These are phyloP conservation scores for Lepidium didymum DNA, from an alignment of 345 rosid species.

Conservation along the genomic window DNA sequence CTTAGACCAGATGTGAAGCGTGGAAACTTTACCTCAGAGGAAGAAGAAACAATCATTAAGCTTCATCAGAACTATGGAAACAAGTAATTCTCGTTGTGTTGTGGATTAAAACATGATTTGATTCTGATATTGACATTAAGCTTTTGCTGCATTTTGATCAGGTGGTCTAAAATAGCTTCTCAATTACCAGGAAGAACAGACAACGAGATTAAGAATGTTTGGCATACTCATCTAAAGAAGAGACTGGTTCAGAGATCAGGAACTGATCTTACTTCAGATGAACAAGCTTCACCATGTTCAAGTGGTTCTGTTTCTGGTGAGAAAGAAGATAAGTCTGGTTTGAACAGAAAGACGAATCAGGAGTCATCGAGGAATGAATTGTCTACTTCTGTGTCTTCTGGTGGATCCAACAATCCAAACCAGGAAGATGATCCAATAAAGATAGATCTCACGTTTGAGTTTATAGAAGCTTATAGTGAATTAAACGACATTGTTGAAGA, in stretches of 20 bases:
- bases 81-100: constrained; percentile 38
- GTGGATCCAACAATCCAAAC: constrained; percentile 26
- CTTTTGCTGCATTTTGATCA: constrained; percentile 12
- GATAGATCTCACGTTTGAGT: constrained; percentile 2
- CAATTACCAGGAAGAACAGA: constrained; percentile 81
- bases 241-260: constrained; percentile 18
- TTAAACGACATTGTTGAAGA: constrained; percentile 33
- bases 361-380: constrained; percentile 16
- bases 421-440: constrained; percentile 1
- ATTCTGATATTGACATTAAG: not conserved
- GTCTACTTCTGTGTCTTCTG: constrained; percentile 32
- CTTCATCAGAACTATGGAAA: constrained; percentile 64
- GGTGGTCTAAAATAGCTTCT: constrained; percentile 94
- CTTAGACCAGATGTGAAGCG: constrained; percentile 81
- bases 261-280: not conserved
- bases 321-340: constrained; percentile 6
- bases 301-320: constrained; percentile 10
- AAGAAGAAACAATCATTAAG: constrained; percentile 55
- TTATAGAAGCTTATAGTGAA: constrained; percentile 11
- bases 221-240: constrained; percentile 87
- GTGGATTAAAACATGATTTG: not conserved
- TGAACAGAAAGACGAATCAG: constrained; percentile 22
- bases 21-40: constrained; percentile 70
- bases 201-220: constrained; percentile 86
- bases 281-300: constrained; percentile 26